Conservation (phyloP, 2,329 filamentous ascomycete species). For the Diaporthe destruens region DNA sequence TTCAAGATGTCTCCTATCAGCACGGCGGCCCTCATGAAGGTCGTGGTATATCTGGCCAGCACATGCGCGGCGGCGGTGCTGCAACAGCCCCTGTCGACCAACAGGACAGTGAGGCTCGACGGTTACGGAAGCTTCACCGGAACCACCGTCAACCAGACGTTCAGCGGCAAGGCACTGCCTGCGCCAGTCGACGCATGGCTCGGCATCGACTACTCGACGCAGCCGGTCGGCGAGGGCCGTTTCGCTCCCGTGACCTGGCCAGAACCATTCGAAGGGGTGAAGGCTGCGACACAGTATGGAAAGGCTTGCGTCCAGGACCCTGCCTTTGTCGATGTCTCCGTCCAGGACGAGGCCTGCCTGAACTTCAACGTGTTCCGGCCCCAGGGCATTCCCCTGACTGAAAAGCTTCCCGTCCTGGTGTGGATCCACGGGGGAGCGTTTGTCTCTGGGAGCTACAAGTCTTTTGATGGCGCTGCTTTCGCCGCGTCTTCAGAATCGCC, state of each 20-base stretch:
- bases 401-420: conserved; percentile 54
- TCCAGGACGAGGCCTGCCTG: conserved; percentile 53
- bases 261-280: conserved; percentile 54
- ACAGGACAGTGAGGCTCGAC: conserved; percentile 21
- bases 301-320: conserved; percentile 58
- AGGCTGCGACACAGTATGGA: conserved; percentile 54
- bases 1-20: conserved; percentile 10
- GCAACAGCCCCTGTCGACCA: conserved; percentile 13
- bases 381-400: conserved; percentile 49
- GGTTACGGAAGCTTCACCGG: conserved; percentile 57
- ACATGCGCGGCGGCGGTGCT: conserved; percentile 9
- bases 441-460: conserved; percentile 50
- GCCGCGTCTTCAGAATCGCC: conserved; percentile 46
- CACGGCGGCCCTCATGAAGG: conserved; percentile 2
- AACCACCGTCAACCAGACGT: conserved; percentile 51
- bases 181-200: conserved; percentile 60
- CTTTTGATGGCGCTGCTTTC: conserved; percentile 52
- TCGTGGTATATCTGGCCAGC: conserved; percentile 13
- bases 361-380: conserved; percentile 57
- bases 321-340: conserved; percentile 40
- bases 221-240: conserved; percentile 55
- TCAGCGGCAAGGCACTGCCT: conserved; percentile 50
- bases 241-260: conserved; percentile 58
- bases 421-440: conserved; percentile 58
- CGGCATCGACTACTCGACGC: conserved; percentile 59